These are phyloP conservation scores for Lachnellula suecica DNA, from an alignment of 2,329 filamentous ascomycete genomes.

Conservation along the genomic window DNA sequence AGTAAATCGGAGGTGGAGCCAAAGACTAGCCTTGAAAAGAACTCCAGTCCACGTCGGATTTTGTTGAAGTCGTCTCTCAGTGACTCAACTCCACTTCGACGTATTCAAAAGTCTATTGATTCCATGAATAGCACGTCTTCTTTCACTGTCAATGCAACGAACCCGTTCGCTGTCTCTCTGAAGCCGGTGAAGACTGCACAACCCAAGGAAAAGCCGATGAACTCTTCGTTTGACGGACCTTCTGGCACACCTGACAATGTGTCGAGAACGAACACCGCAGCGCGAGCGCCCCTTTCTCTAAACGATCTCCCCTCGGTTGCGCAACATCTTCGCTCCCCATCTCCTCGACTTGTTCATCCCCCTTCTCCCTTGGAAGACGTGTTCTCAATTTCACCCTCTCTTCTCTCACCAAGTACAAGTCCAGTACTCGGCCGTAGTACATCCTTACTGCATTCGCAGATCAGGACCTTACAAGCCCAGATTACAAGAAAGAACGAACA, in stretches of 20 bases:
- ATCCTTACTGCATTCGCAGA: conserved; percentile 45
- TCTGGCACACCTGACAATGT: not conserved
- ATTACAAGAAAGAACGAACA: conserved; percentile 48
- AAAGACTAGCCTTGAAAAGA: not conserved
- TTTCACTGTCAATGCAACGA: not conserved
- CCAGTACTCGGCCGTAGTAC: conserved; percentile 19
- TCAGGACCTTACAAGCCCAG: conserved; percentile 48
- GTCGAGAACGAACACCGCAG: conserved; percentile 2
- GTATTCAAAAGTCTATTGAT: conserved; percentile 5
- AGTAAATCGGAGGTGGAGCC: not conserved
- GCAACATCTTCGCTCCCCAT: not conserved
- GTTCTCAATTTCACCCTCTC: conserved; percentile 5
- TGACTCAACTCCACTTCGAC: conserved; percentile 8
- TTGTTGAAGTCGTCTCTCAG: conserved; percentile 3
- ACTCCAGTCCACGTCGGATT: conserved; percentile 7
- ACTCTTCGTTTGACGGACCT: conserved; percentile 5
- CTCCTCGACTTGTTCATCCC: not conserved
- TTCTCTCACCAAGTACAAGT: not conserved
- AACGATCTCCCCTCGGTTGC: conserved; percentile 8
- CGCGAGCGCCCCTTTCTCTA: not conserved
- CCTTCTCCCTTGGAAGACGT: not conserved
- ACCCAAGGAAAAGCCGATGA: not conserved
- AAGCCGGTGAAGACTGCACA: not conserved
- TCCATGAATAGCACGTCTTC: not conserved
- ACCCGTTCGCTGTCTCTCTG: conserved; percentile 1